phyloP scores from a whole-genome alignment of 352 stramenopile species.

The Halophytophthora batemanensis region DNA sequence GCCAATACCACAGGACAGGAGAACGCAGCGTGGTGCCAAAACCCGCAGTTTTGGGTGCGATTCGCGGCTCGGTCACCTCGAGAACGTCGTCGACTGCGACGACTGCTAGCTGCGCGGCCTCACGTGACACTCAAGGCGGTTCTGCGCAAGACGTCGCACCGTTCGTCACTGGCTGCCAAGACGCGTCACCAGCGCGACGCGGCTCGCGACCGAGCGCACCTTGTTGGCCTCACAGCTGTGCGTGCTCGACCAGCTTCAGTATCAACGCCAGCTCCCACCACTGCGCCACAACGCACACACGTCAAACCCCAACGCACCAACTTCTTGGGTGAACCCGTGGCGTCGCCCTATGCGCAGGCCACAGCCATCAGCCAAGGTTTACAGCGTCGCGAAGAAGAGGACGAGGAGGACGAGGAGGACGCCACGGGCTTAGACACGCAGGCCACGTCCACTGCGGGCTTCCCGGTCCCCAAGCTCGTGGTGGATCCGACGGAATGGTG shows the following conservation, averaged over 20 bases:
- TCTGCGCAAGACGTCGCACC: conserved; percentile 67
- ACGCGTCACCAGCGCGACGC: conserved; percentile 46
- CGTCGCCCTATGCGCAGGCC: conserved; percentile 41
- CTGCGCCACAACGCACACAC: conserved; percentile 39
- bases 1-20: conserved; percentile 37
- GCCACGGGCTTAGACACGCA: conserved; percentile 14
- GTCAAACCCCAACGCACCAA: conserved; percentile 59
- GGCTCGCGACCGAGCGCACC: conserved; percentile 55
- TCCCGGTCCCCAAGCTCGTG: conserved; percentile 60
- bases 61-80: conserved; percentile 30
- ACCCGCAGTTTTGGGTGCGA: conserved; percentile 86
- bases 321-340: conserved; percentile 63
- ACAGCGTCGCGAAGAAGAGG: conserved; percentile 16
- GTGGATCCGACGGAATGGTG: conserved; percentile 80
- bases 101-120: conserved; percentile 28
- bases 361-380: conserved; percentile 20
- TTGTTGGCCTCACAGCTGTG: conserved; percentile 59
- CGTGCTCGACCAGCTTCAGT: conserved; percentile 14
- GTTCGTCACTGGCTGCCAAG: conserved; percentile 34
- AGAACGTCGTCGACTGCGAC: conserved; percentile 13
- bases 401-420: conserved; percentile 18
- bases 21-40: conserved; percentile 80
- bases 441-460: conserved; percentile 8
- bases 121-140: conserved; percentile 72
- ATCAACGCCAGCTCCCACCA: conserved; percentile 16